Evolutionary conservation across 2,329 filamentous ascomycete genomes (phyloP), one percentile per base, ranked within the genome.

Genomic region (Cladophialophora bantiana): DNA sequence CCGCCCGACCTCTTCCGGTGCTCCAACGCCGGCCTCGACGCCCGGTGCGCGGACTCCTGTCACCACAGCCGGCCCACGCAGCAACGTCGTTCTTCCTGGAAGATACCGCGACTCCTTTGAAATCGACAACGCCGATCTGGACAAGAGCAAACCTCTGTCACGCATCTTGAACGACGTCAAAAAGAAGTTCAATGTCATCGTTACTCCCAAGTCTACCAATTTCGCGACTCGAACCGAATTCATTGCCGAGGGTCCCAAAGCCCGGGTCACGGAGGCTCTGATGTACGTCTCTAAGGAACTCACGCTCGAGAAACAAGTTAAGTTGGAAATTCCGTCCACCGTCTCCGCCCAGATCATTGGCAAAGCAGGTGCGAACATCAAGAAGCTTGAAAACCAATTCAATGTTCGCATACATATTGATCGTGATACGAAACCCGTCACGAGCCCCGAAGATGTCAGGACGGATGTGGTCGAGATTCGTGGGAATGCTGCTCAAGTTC

Each of bases 321-420:
- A 88, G 71, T 88, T 98, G 57, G 85, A 91, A 2, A 90, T 99
- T 71, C 95, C 94, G 60, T 86, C 90, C 57, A 94, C 93, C 45
- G 88, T 93, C 26, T 89, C 93, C 68, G 88, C 94, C 61, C 90
- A 94, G 79, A 94, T 99, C 79, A 98, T 99, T 77, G 96, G 95
- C 73, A 93, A 92, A 76, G 89, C 91, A 76, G 96, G 96, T 66
- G 87, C 92, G 32, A 94, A 90, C 68, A 96, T 99, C 77, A 94
- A 96, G 81, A 87, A 90, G 55, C 89, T 99, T 61, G 92, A 94
- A 80, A 92, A 94, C 78, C 90, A 91, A 78, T 95, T 93, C 2
- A 94, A 94, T 68, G 94, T 95, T 61, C 89, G 89, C 71, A 94
- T 99, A 75, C 92, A 96, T 77, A 88, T 99, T 67, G 94, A 94